Conservation (phyloP, 2,329 filamentous ascomycete species). For the Coniella vitis region DNA sequence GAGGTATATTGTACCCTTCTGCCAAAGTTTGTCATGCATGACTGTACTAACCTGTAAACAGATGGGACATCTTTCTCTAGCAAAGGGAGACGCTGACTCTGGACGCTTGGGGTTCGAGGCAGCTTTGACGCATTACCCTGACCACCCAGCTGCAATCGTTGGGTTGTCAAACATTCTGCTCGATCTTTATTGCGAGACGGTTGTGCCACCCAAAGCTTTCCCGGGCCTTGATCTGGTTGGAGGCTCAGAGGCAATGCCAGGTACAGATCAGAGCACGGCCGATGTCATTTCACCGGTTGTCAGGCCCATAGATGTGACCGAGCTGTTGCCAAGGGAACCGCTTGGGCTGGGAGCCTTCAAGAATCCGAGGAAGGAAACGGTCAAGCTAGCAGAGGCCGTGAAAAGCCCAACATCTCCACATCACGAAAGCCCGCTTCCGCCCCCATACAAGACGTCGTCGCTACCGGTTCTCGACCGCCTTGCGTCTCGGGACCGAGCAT, state of each 20-base stretch:
- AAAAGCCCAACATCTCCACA: slow-evolving; percentile 17
- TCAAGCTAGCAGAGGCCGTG: not conserved
- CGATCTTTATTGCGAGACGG: slow-evolving; percentile 69
- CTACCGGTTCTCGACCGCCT: slow-evolving; percentile 72
- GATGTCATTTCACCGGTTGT: slow-evolving; percentile 7
- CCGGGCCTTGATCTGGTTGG: slow-evolving; percentile 34
- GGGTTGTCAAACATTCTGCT: slow-evolving; percentile 79
- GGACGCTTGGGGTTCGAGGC: slow-evolving; percentile 76
- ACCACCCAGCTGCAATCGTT: slow-evolving; percentile 75
- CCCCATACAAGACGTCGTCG: slow-evolving; percentile 50
- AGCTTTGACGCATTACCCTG: slow-evolving; percentile 68
- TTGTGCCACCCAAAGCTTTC: slow-evolving; percentile 52
- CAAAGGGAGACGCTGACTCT: slow-evolving; percentile 55
- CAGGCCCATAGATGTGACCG: slow-evolving; percentile 4
- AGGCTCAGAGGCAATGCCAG: slow-evolving; percentile 21
- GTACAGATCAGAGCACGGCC: slow-evolving; percentile 13
- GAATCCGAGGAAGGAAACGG: slow-evolving; percentile 5
- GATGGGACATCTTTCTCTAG: slow-evolving; percentile 57
- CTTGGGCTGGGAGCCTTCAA: slow-evolving; percentile 36
- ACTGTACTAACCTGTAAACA: not conserved
- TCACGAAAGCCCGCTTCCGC: slow-evolving; percentile 37
- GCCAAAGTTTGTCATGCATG: not conserved
- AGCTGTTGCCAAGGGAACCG: slow-evolving; percentile 35
- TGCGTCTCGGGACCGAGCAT: slow-evolving; percentile 84
- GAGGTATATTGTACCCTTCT: slow-evolving; percentile 52